Evolutionary conservation across 225 moss, liverwort and hornwort species (phyloP), one percentile per base, ranked within the genome.

Genomic region (Bryoerythrophyllum caledonicum): DNA sequence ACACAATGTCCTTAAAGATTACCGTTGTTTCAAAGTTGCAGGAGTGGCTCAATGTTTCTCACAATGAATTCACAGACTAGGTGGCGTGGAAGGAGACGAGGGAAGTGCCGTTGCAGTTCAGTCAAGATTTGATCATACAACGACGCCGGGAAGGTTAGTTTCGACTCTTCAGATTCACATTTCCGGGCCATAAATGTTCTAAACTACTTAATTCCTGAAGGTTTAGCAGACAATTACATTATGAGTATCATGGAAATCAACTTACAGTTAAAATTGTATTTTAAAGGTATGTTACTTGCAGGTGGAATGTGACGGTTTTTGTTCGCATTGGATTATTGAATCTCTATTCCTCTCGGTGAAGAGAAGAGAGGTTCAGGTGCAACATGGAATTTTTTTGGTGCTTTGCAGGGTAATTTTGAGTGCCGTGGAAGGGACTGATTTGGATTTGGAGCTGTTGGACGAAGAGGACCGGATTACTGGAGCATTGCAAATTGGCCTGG

Each of bases 81-180:
- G 40, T 72, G 80, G 54, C 19, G 71, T 75, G 30, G 82, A 83
- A 53, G 80, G 55, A 59, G 83, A 80, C 21, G 79, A 67, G 55
- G 86, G 76, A 49, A 85, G 88, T 32, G 90, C 89, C 13, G 65
- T 93, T 5, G 84, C 80, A 71, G 74, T 74, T 13, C 81, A 83
- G 68, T 82, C 79, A 34, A 88, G 82, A 68, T 86, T 88, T 65
- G 89, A 91, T 30, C 88, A 84, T 74, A 73, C 58, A 17, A 93
- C 93, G 24, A 88, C 85, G 44, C 84, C 93, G 65, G 93, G 60
- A 81, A 19, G 72, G 81, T 81, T n/a, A 13, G 54, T 55, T 26
- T 54, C 28, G 40, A 74, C n/a, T 32, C 19, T 44, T 14, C 40
- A 20, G 21, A 16, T 58, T 67, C 21, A 10, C 30, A 73, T 4